phyloP scores from a whole-genome alignment of 192 early-diverging fungal genomes.

The Dimargaris xerosporica region DNA sequence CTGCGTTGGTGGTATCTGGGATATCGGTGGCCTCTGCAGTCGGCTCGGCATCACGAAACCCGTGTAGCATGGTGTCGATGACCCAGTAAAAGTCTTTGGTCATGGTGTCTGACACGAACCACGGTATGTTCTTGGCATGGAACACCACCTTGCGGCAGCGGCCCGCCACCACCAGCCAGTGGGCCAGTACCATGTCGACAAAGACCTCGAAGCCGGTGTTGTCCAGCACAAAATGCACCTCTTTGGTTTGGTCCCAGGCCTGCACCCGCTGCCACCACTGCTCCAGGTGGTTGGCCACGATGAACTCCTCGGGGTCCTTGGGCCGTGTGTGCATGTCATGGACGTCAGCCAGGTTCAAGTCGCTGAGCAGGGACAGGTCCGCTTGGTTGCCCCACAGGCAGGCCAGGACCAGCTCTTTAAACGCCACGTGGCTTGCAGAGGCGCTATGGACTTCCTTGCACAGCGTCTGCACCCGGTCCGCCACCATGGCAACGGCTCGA shows the following conservation, averaged over 20 bases:
- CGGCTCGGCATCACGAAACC: conserved; percentile 21
- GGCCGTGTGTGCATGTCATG: conserved; percentile 47
- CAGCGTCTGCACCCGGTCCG: conserved; percentile 32
- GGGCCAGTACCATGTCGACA: conserved; percentile 73
- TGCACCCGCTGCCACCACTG: conserved; percentile 38
- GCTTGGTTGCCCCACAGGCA: conserved; percentile 86
- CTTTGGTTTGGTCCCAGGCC: conserved; percentile 29
- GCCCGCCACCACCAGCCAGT: conserved; percentile 57
- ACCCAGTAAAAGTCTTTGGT: conserved; percentile 64
- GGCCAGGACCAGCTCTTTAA: conserved; percentile 54
- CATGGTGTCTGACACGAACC: conserved; percentile 96
- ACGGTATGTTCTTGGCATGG: conserved; percentile 78
- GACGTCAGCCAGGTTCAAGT: conserved; percentile 47
- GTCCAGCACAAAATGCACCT: conserved; percentile 77
- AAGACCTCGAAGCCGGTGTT: conserved; percentile 90
- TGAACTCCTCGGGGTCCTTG: conserved; percentile 27
- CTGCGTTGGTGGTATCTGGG: conserved; percentile 21
- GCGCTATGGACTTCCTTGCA: conserved; percentile 12
- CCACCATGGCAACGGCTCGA: conserved; percentile 46
- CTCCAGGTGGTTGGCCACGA: conserved; percentile 60
- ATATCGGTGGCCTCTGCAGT: conserved; percentile 16
- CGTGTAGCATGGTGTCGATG: conserved; percentile 23
- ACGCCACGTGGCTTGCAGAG: conserved; percentile 26
- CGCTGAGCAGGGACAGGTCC: conserved; percentile 63
- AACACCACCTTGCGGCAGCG: conserved; percentile 54